Conservation (phyloP, 176 grass and related monocot genomes). For the Zea mays region Zm-B73-REFERENCE-NAM-5.0 NC_050103.1:156761001-156761500, state of each 20-base stretch:
- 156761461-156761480: not conserved
- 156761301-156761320: too few relatives aligned
- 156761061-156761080: conserved; percentile 10
- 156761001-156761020: not conserved
- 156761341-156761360: not conserved
- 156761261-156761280: not conserved
- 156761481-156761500: too few relatives aligned
- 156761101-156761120: conserved; percentile 21
- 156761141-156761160: conserved; percentile 39
- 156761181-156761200: conserved; percentile 44
- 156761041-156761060: conserved; percentile 3
- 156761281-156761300: too few relatives aligned
- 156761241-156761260: not conserved
- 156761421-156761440: not conserved
- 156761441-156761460: conserved; percentile 3
- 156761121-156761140: not conserved
- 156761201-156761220: conserved; percentile 25
- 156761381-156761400: not conserved
- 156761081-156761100: conserved; percentile 24
- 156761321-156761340: too few relatives aligned
- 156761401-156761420: too few relatives aligned
- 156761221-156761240: not conserved
- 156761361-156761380: conserved; percentile 11
- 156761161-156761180: conserved; percentile 57
- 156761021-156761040: conserved; percentile 22